Evolutionary conservation across 371 early-diverging fungal species (phyloP).

Genomic region (Syncephalastrum racemosum): DNA sequence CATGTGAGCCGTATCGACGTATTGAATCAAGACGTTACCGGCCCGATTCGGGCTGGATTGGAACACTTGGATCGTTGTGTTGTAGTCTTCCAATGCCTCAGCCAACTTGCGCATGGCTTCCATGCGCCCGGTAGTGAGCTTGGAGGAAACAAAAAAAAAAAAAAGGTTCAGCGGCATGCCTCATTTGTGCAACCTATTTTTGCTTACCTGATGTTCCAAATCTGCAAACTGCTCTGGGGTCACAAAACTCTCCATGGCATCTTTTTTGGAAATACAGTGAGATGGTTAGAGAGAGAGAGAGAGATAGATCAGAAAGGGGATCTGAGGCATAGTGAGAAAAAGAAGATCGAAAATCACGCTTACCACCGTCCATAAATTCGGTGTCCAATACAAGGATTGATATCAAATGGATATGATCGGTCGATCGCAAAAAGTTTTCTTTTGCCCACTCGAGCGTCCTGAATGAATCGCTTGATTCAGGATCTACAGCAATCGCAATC

Average conservation of each 20-base stretch:
- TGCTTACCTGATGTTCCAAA: constrained; percentile 35
- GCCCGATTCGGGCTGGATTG: constrained; percentile 31
- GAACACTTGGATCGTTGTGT: constrained; percentile 23
- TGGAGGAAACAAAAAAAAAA: too few species aligned
- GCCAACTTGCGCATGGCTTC: not conserved
- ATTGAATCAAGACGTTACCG: constrained; percentile 37
- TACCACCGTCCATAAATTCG: constrained; percentile 41
- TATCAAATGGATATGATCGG: constrained; percentile 43
- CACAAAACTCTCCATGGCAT: constrained; percentile 7
- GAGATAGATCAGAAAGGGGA: constrained; percentile 7
- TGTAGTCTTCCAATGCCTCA: constrained; percentile 13
- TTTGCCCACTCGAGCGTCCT: constrained; percentile 47
- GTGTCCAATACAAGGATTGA: constrained; percentile 37
- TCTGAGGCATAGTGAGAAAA: not conserved
- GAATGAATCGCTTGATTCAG: constrained; percentile 30
- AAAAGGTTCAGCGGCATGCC: constrained; percentile 7
- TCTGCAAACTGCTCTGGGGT: constrained; percentile 14
- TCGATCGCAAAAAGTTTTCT: constrained; percentile 35
- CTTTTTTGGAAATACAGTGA: constrained; percentile 12
- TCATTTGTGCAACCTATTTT: not conserved
- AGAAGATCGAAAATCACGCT: not conserved
- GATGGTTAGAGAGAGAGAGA: not conserved
- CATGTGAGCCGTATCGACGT: constrained; percentile 25
- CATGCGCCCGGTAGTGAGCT: too few species aligned
- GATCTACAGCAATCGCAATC: constrained; percentile 47